A percentile compares a stretch with the other conserved stretches of the same genome.
phyloP scores from a whole-genome alignment of 169 alveolate species.

The Plasmodium berghei region DNA sequence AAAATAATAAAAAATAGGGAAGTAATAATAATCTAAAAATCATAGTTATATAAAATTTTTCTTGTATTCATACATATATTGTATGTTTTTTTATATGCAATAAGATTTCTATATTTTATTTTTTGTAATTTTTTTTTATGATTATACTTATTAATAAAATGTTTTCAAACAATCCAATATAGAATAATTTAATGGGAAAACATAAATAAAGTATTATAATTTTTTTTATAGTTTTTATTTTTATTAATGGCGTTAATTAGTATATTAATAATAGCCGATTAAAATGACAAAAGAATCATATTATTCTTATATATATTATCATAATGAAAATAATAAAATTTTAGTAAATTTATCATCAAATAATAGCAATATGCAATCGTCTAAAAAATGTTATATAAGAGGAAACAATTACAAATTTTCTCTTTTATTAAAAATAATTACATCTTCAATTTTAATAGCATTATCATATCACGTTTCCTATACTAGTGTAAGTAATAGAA shows the following conservation, averaged over 20 bases:
- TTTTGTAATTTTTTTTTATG: slow-evolving; percentile 15
- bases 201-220: neutral
- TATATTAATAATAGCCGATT: neutral
- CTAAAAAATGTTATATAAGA: slow-evolving; percentile 41
- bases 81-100: too few species aligned
- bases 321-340: slow-evolving; percentile 33
- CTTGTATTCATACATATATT: too few species aligned
- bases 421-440: slow-evolving; percentile 17
- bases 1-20: too few species aligned
- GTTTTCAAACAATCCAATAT: slow-evolving; percentile 1
- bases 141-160: neutral
- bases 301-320: neutral
- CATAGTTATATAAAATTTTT: too few species aligned
- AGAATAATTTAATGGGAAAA: slow-evolving; percentile 5
- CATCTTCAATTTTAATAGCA: slow-evolving; percentile 27
- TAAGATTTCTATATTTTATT: neutral
- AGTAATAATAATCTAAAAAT: too few species aligned
- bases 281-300: slow-evolving; percentile 33
- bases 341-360: slow-evolving; percentile 1
- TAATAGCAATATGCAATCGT: slow-evolving; percentile 14
- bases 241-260: neutral
- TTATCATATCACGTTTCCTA: neutral
- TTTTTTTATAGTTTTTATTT: slow-evolving; percentile 6
- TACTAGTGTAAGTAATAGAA: neutral
- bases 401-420: slow-evolving; percentile 25